phyloP scores from a whole-genome alignment of 371 early-diverging fungal genomes.

The Entomophthora muscae region DNA sequence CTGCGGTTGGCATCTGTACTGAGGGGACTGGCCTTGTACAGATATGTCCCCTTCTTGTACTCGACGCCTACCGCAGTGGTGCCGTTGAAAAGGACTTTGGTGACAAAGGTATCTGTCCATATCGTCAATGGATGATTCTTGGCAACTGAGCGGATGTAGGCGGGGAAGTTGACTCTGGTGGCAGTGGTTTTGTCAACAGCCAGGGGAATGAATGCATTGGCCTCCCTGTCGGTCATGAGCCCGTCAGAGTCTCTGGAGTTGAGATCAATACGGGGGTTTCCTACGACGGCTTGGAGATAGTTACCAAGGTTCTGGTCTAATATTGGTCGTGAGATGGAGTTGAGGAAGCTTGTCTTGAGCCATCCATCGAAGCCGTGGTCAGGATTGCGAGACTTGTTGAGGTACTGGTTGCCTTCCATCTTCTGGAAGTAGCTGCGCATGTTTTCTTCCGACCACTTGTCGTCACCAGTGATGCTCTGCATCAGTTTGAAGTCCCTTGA shows the following conservation, averaged over 20 bases:
- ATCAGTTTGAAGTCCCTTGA: background rate
- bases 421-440: constrained; percentile 6
- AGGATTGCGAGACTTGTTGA: background rate
- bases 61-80: too few species aligned
- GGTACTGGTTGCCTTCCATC: constrained; percentile 3
- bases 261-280: background rate
- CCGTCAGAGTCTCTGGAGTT: background rate
- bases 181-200: background rate
- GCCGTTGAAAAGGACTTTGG: too few species aligned
- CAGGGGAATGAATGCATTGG: background rate
- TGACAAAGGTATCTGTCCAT: too few species aligned
- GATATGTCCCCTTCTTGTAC: too few species aligned
- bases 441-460: background rate
- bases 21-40: constrained; percentile 5
- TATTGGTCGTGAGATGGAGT: background rate
- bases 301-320: background rate
- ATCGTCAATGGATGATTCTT: too few species aligned
- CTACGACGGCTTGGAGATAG: background rate
- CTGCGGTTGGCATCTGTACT: background rate
- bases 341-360: background rate
- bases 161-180: constrained; percentile 1
- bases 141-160: background rate
- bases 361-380: constrained; percentile 8
- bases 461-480: background rate
- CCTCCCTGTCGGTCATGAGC: background rate